phyloP scores from a whole-genome alignment of 805 yeast genomes.

The Metschnikowia hibisci region DNA sequence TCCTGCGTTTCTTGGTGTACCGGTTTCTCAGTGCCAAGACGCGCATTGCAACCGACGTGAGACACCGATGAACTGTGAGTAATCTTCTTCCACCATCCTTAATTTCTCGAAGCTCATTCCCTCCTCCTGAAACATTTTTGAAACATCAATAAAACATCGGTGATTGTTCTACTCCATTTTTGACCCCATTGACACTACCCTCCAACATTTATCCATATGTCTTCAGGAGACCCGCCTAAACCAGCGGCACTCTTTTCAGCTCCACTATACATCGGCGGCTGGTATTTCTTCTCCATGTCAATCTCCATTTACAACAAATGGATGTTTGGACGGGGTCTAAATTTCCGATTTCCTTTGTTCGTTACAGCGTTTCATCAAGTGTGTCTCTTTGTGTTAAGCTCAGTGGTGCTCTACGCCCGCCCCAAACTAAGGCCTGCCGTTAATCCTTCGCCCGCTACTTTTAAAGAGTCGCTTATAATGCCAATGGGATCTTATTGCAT shows the following conservation, averaged over 20 bases:
- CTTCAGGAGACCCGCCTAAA: constrained; percentile 3
- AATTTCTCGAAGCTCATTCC: too few species aligned
- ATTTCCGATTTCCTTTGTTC: constrained; percentile 78
- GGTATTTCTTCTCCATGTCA: constrained; percentile 69
- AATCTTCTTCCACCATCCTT: too few species aligned
- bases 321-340: constrained; percentile 87
- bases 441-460: constrained; percentile 8
- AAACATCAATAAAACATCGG: too few species aligned
- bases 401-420: constrained; percentile 37
- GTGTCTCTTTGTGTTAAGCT: constrained; percentile 55
- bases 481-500: constrained; percentile 34
- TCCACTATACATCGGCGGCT: constrained; percentile 43
- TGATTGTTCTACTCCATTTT: too few species aligned
- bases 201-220: neutral
- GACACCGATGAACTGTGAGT: neutral
- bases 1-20: neutral
- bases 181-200: neutral
- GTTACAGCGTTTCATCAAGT: constrained; percentile 85
- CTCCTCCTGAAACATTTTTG: too few species aligned
- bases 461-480: constrained; percentile 17
- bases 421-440: constrained; percentile 48
- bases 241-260: constrained; percentile 11
- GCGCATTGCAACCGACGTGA: neutral
- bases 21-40: neutral
- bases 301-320: constrained; percentile 87